phyloP scores from a whole-genome alignment of 805 yeast species.

The Candida multigemmis region DNA sequence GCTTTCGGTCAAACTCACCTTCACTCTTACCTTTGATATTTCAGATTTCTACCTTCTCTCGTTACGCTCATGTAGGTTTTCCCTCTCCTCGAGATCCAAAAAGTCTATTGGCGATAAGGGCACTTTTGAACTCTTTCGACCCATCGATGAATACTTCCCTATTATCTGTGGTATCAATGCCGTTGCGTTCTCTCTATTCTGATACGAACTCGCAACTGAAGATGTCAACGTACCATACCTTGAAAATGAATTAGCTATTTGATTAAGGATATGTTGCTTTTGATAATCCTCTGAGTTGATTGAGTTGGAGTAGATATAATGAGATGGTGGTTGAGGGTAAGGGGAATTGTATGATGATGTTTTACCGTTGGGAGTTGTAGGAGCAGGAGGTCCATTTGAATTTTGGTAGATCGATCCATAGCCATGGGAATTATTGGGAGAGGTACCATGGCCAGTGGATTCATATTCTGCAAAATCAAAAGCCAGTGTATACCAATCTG shows the following conservation, averaged over 20 bases:
- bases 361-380: no score
- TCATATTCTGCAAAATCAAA: constrained; percentile 6
- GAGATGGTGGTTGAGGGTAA: constrained; percentile 8
- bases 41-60: no score
- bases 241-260: no score
- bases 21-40: no score
- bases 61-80: no score
- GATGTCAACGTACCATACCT: no score
- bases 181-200: constrained; percentile 10
- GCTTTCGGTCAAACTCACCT: no score
- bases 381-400: constrained; percentile 1
- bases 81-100: constrained; percentile 24
- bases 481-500: constrained; percentile 29
- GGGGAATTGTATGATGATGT: not conserved
- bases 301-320: constrained; percentile 10
- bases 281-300: no score
- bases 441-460: no score
- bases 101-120: constrained; percentile 37
- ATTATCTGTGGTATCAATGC: constrained; percentile 31
- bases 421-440: no score
- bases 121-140: constrained; percentile 21
- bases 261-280: no score
- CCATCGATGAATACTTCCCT: constrained; percentile 27
- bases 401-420: constrained; percentile 2
- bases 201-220: constrained; percentile 1